Percentiles rank a stretch among this genome's conserved stretches.
These are phyloP conservation scores for Tulasnella sp. DNA, from an alignment of 768 basidiomycete genomes.

Conservation along the genomic window DNA sequence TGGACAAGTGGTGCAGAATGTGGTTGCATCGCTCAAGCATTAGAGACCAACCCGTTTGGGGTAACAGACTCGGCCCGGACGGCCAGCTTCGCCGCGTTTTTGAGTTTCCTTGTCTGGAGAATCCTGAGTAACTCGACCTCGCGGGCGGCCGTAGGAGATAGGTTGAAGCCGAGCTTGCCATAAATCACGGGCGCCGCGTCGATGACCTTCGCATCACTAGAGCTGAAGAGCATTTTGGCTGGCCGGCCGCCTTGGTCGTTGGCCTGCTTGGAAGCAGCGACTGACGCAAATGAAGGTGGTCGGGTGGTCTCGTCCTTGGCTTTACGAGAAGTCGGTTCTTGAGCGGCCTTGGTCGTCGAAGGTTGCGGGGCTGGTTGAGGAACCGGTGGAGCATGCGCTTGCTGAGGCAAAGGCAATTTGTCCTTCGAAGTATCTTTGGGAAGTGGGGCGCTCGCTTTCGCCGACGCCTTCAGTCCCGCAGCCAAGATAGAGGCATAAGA, in stretches of 20 bases:
- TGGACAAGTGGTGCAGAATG: neutral
- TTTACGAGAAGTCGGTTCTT: too few relatives aligned
- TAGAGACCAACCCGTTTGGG: neutral
- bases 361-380: too few relatives aligned
- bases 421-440: too few relatives aligned
- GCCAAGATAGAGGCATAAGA: too few relatives aligned
- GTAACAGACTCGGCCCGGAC: neutral
- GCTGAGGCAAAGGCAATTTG: too few relatives aligned
- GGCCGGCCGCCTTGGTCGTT: neutral
- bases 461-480: too few relatives aligned
- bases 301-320: too few relatives aligned
- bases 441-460: too few relatives aligned
- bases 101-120: conserved; percentile 1
- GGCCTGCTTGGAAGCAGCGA: neutral
- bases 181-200: conserved; percentile 9
- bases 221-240: too few relatives aligned
- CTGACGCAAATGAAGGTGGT: neutral
- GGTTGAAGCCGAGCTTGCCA: conserved; percentile 1
- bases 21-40: neutral
- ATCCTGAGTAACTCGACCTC: conserved; percentile 11
- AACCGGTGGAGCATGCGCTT: too few relatives aligned
- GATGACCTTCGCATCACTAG: neutral
- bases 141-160: conserved; percentile 3
- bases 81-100: neutral
- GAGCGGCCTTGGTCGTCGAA: too few relatives aligned